Evolutionary conservation across 2,329 filamentous ascomycete species (phyloP).

Genomic region (Sordariomycetes sp.): DNA sequence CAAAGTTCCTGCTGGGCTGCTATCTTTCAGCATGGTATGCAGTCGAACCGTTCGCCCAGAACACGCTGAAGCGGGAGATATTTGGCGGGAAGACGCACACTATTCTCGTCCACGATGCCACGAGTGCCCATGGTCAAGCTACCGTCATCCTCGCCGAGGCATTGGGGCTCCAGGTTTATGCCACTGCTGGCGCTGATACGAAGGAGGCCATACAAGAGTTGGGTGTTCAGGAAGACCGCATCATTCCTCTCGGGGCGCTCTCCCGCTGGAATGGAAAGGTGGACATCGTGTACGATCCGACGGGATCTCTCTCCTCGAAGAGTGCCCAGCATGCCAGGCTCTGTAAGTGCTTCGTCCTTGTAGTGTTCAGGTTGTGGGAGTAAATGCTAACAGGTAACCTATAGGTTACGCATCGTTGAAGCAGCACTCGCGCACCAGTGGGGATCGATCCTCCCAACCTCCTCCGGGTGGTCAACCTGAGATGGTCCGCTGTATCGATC

Average conservation of each 20-base stretch:
- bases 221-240: constrained; percentile 21
- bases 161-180: constrained; percentile 28
- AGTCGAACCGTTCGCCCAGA: not conserved
- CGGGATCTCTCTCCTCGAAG: constrained; percentile 20
- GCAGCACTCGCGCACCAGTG: not conserved
- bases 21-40: constrained; percentile 2
- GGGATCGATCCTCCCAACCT: not conserved
- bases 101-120: constrained; percentile 32
- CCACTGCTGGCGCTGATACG: constrained; percentile 26
- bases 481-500: not conserved
- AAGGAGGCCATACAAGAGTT: constrained; percentile 20
- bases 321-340: constrained; percentile 22
- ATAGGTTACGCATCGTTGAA: not conserved
- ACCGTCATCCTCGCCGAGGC: constrained; percentile 28
- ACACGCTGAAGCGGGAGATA: not conserved
- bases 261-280: constrained; percentile 6
- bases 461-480: not conserved
- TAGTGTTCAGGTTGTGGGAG: not conserved
- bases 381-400: not conserved
- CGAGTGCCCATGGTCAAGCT: constrained; percentile 30
- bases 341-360: constrained; percentile 16
- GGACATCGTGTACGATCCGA: constrained; percentile 27
- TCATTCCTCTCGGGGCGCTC: constrained; percentile 18
- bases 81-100: constrained; percentile 11
- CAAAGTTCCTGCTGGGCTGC: not conserved